Base-by-base conservation (phyloP, 2,329 filamentous ascomycete species). In the Harringtonia aguacate region DNA sequence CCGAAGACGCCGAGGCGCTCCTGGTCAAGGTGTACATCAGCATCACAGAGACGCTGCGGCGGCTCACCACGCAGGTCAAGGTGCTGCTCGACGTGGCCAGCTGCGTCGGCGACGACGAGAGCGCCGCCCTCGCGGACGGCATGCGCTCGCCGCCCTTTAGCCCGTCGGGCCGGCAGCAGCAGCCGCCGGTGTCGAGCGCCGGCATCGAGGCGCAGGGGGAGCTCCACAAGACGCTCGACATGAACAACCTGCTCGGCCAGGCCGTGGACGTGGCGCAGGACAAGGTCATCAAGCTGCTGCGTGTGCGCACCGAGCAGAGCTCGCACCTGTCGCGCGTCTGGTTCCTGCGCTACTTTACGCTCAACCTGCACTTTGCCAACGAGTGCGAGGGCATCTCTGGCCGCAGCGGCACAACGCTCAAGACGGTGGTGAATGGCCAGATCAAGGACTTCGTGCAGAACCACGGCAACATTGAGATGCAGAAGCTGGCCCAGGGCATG, bases 81-180 rank as follows among this genome's bases (percentile, higher is more conserved):
- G 81, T 97, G 10, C 65, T 98, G n/a, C 71, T 98, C 10, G 92
- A 98, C 61, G 85, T 95, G 18, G 92, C 89, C 1, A 95, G 88
- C 58, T 81, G 78, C 13, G 72, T 85, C 41, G 70, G 74, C 14
- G 65, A 71, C 30, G 58, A 60, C 52, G 29, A 39, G 2, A 15
- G 12, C 22, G 27, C 14, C 18, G 22, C 15, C 15, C 24, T 58
- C 0, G 67, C 64, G 7, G 46, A 70, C 31, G 68, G 64, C 46
- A 46, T 70, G 10, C 65, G 66, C 50, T 77, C 74, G 4, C 74
- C 74, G 0, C 61, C 75, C 3, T 64, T 70, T 34, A 78, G 74
- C 46, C 73, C 74, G 1, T 61, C 60, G 5, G 61, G 64, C 35
- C 61, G 64, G 14, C 54, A 61, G 17, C 48, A 54, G 27, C 43